Evolutionary conservation across 345 rosid genomes (phyloP).

Genomic region (Acer saccharum): DNA sequence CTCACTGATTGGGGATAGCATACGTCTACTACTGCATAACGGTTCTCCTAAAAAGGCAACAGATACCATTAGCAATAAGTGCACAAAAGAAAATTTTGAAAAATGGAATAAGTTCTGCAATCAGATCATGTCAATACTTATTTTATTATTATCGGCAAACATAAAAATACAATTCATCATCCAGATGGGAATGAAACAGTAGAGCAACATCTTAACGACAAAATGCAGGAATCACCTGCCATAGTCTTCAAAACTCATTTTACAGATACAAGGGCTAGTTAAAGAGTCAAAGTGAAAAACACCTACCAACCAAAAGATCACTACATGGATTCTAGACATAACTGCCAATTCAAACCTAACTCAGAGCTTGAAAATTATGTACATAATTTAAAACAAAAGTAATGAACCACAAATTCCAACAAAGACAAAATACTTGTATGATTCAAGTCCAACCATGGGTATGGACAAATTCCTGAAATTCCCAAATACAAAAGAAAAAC

Average conservation of each 20-base stretch:
- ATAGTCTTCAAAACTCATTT: background rate
- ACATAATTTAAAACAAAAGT: background rate
- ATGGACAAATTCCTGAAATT: background rate
- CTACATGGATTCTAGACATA: background rate
- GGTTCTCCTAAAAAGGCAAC: slow-evolving; percentile 69
- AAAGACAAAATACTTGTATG: background rate
- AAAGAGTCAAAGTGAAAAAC: background rate
- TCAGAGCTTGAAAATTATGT: background rate
- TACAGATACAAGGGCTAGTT: background rate
- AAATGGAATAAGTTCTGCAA: background rate
- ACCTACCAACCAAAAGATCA: background rate
- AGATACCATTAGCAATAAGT: slow-evolving; percentile 13
- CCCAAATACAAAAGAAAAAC: background rate
- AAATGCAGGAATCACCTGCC: background rate
- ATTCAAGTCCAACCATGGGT: background rate
- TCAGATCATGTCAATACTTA: background rate
- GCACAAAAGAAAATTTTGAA: background rate
- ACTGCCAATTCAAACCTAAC: background rate
- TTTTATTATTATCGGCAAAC: background rate
- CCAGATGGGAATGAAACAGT: background rate
- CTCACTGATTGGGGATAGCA: slow-evolving; percentile 84
- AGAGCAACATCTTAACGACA: background rate
- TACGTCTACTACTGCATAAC: slow-evolving; percentile 84
- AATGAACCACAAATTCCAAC: background rate
- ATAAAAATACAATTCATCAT: background rate